Conservation (phyloP, 371 early-diverging fungal genomes). For the Mortierella sp. region DNA sequence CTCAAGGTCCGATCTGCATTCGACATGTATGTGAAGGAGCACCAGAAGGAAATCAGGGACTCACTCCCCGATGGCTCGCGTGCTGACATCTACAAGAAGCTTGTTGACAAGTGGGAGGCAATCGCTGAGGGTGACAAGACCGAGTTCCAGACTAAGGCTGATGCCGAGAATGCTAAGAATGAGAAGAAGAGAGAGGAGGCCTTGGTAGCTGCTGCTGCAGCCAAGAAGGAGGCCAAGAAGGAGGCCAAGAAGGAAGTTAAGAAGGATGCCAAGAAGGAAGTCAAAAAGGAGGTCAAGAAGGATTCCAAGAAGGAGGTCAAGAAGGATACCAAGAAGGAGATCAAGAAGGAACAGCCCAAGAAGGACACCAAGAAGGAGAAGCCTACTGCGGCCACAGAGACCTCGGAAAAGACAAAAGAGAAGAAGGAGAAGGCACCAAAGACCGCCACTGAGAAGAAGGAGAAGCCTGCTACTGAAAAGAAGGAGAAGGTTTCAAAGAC, state of each 20-base stretch:
- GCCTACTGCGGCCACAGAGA: constrained; percentile 12
- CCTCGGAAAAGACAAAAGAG: constrained; percentile 4
- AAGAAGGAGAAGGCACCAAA: constrained; percentile 14
- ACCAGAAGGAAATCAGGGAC: constrained; percentile 42
- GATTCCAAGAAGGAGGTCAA: too few relatives aligned
- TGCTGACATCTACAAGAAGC: constrained; percentile 37
- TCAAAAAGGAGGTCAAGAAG: too few relatives aligned
- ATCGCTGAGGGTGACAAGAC: constrained; percentile 1
- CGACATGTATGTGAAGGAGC: constrained; percentile 48
- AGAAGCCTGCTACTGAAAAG: constrained; percentile 8
- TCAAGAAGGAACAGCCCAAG: not conserved
- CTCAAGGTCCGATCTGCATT: constrained; percentile 46
- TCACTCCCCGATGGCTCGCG: constrained; percentile 42
- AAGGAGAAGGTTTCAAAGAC: constrained; percentile 19
- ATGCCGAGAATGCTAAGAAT: constrained; percentile 42
- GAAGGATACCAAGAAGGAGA: not conserved
- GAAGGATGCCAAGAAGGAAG: constrained; percentile 1
- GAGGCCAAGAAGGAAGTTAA: constrained; percentile 24
- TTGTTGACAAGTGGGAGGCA: constrained; percentile 51
- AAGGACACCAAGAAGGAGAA: not conserved
- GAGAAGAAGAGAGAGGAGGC: constrained; percentile 34
- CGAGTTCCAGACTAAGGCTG: constrained; percentile 31
- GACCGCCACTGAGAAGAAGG: constrained; percentile 11
- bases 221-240: constrained; percentile 24
- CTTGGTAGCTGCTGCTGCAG: too few relatives aligned